These are phyloP conservation scores for Leccinum aurantiacum DNA, from an alignment of 768 basidiomycete genomes.

Conservation along the genomic window DNA sequence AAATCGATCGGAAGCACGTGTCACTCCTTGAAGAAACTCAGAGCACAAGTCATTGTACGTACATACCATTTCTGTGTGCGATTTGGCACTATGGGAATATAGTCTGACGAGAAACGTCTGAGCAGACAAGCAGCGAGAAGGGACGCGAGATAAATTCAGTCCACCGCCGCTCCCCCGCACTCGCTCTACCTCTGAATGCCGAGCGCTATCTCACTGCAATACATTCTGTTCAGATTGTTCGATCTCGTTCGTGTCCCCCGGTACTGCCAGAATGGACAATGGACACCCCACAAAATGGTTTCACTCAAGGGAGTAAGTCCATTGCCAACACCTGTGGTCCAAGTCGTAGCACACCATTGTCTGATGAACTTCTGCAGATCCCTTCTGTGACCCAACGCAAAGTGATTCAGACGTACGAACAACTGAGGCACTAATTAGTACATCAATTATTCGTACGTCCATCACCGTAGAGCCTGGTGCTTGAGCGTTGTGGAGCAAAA, in stretches of 20 bases:
- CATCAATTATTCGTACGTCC: slow-evolving; percentile 7
- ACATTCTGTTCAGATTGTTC: neutral
- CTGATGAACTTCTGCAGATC: neutral
- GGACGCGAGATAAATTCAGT: neutral
- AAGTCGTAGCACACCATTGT: neutral
- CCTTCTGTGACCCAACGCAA: neutral
- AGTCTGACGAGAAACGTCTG: neutral
- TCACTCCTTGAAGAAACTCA: neutral
- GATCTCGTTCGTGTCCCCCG: slow-evolving; percentile 9
- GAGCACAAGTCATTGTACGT: slow-evolving; percentile 4
- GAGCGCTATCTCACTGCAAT: neutral
- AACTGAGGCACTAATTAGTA: neutral
- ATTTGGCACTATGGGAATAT: neutral
- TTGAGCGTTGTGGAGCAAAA: neutral
- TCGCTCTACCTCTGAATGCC: neutral
- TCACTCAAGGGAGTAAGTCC: neutral
- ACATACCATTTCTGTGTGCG: neutral
- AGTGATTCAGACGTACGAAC: slow-evolving; percentile 17
- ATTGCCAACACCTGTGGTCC: neutral
- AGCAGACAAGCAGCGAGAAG: neutral
- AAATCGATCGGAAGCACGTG: neutral
- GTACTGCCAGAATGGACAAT: neutral
- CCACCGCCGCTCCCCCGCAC: no score
- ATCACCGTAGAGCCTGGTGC: slow-evolving; percentile 2
- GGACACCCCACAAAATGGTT: neutral